Evolutionary conservation across 768 basidiomycete species (phyloP), one percentile per base, ranked within the genome.

Genomic region (Punctularia strigosozonata): DNA sequence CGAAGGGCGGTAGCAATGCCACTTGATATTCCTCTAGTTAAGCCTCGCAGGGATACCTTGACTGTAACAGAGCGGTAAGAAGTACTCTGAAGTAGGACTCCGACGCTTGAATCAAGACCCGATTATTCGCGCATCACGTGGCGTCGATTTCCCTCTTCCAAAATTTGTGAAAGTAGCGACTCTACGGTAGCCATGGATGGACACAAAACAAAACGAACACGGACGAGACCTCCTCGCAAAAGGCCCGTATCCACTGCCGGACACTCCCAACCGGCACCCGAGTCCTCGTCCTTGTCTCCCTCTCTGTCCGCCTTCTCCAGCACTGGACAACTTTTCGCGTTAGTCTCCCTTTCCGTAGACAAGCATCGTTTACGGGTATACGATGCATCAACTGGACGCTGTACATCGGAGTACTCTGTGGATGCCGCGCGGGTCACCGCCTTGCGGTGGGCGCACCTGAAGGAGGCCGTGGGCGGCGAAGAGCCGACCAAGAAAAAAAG

Each of bases 301-400:
- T 50, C 61, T 15, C 57, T 76, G 19, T 77, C 71, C 10, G 61
- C 75, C 5, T 83, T 81, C 59, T 81, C 79, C 6, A 66, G 68
- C 4, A 60, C 65, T 41, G 72, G 68, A 38, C 58, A 62, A 39
- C 58, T 72, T 25, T 80, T 80, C 49, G 77, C 73, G 2, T 67
- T 75, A 38, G 55, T 79, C 21, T 77, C 77, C 7, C 65, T 81
- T 18, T 69, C 78, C 2, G 66, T 82, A 37, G 79, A 82, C 65
- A 82, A 79, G 55, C 78, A 82, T 51, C 69, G 77, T 32, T 58
- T 81, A 40, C 75, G 77, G 48, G 63, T 81, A 26, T 79, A 77
- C 54, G 68, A 78, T 52, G 70, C 74, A 6, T 46, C 62, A 6
- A 64, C 73, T n/a, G 68, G 65, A 25, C 66, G 69, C 44, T 66